Evolutionary conservation across 495 filamentous ascomycete genomes (phyloP).

Genomic region (Xylaria palmicola): DNA sequence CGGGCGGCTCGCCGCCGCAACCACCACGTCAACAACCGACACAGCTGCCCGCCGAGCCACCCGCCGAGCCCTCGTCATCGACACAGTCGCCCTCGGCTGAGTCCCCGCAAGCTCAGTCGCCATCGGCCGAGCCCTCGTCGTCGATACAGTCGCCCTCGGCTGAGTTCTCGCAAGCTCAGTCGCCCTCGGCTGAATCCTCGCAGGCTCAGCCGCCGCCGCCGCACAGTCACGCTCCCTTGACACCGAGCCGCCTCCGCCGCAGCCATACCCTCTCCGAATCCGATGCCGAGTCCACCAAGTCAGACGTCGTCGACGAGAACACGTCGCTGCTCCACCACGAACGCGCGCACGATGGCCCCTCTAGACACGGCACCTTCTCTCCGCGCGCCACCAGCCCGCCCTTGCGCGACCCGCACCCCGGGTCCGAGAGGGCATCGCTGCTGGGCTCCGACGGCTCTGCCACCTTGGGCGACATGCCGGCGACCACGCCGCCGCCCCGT

Average conservation of each 20-base stretch:
- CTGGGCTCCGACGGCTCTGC: slow-evolving; percentile 22
- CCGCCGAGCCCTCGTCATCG: not conserved
- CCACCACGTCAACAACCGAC: not conserved
- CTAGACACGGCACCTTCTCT: slow-evolving; percentile 79
- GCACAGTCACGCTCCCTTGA: slow-evolving; percentile 28
- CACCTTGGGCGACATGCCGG: slow-evolving; percentile 12
- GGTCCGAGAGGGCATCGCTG: slow-evolving; percentile 26
- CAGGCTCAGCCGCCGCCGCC: not conserved
- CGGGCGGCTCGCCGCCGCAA: not conserved
- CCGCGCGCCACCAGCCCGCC: slow-evolving; percentile 56
- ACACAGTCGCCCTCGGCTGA: not conserved
- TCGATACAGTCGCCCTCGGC: not conserved
- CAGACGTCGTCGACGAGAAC: slow-evolving; percentile 30
- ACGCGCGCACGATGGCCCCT: slow-evolving; percentile 49
- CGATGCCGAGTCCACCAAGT: not conserved
- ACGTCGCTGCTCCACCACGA: slow-evolving; percentile 44
- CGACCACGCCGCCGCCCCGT: slow-evolving; percentile 15
- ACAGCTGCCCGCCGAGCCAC: not conserved
- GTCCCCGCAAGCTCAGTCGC: too few species aligned
- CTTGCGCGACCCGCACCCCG: slow-evolving; percentile 40
- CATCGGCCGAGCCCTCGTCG: not conserved
- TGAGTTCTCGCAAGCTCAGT: too few species aligned
- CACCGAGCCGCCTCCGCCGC: slow-evolving; percentile 46
- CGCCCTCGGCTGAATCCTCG: not conserved
- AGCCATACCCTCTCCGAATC: slow-evolving; percentile 42